These are phyloP conservation scores for Daphne laureola DNA, from an alignment of 441 rosid genomes.

Conservation along the genomic window DNA sequence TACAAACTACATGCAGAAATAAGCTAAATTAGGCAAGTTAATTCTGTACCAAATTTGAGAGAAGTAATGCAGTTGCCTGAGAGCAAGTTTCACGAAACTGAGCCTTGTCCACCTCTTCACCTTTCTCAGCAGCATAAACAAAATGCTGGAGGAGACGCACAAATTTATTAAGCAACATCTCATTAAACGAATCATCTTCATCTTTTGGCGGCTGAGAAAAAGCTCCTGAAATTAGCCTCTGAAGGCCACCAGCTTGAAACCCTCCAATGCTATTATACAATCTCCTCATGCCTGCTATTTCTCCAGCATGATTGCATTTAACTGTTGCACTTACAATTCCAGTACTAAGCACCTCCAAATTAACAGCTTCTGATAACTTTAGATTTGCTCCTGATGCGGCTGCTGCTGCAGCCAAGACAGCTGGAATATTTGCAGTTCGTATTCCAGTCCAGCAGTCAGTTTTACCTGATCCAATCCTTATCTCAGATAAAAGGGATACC, in stretches of 20 bases:
- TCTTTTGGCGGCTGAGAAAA: constrained; percentile 65
- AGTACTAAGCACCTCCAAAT: constrained; percentile 94
- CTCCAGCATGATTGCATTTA: constrained; percentile 94
- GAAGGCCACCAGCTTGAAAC: constrained; percentile 78
- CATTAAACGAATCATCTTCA: constrained; percentile 86
- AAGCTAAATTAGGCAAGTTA: constrained; percentile 3
- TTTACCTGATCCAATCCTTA: constrained; percentile 85
- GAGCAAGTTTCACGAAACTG: constrained; percentile 89
- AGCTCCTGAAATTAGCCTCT: constrained; percentile 86
- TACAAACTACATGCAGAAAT: constrained; percentile 6
- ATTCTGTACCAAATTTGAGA: constrained; percentile 78
- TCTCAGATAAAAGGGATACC: constrained; percentile 93
- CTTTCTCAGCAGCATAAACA: constrained; percentile 81
- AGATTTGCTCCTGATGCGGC: constrained; percentile 97
- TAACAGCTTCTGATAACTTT: constrained; percentile 75
- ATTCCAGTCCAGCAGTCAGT: constrained; percentile 87
- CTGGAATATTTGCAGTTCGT: constrained; percentile 90
- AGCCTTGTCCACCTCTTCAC: constrained; percentile 81
- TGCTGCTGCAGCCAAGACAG: constrained; percentile 97
- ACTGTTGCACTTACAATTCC: constrained; percentile 95
- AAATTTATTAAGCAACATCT: constrained; percentile 72
- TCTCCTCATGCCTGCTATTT: constrained; percentile 99
- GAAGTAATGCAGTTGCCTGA: constrained; percentile 89
- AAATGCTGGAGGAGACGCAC: constrained; percentile 91
- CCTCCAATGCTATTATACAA: constrained; percentile 93